A percentile compares a stretch with the other conserved stretches of the same genome.
phyloP scores from a whole-genome alignment of 129 eudicot species.

The Artemisia argyi region DNA sequence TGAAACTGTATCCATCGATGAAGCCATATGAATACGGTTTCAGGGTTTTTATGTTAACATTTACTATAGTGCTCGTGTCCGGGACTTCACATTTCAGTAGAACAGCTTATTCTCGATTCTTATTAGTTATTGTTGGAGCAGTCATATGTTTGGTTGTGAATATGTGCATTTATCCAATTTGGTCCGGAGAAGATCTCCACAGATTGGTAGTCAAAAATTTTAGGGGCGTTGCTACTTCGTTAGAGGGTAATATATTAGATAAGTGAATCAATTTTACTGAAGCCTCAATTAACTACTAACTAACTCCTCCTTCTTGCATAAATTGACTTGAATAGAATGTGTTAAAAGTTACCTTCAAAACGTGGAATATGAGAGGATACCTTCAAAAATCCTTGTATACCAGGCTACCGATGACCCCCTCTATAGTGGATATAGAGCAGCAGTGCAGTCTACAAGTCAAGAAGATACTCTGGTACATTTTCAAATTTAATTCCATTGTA shows the following conservation, averaged over 20 bases:
- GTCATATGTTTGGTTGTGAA: conserved; percentile 60
- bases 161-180: conserved; percentile 72
- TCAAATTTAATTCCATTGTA: neutral
- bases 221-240: conserved; percentile 75
- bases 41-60: conserved; percentile 80
- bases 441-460: conserved; percentile 75
- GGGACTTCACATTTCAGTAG: conserved; percentile 57
- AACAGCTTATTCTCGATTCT: conserved; percentile 68
- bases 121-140: conserved; percentile 74
- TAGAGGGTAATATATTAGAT: conserved; percentile 59
- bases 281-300: neutral
- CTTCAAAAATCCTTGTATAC: conserved; percentile 78
- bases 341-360: conserved; percentile 61
- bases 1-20: conserved; percentile 69
- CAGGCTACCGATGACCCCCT: conserved; percentile 83
- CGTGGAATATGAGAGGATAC: conserved; percentile 68
- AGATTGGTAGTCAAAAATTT: conserved; percentile 85
- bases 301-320: neutral
- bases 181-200: conserved; percentile 95
- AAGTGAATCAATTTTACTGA: no score
- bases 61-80: conserved; percentile 66
- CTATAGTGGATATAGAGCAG: conserved; percentile 77
- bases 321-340: conserved; percentile 46
- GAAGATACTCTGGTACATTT: conserved; percentile 74
- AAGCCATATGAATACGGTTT: conserved; percentile 84